phyloP scores from a whole-genome alignment of 2,329 filamentous ascomycete species.

The Ceratocystis cubensis region DNA sequence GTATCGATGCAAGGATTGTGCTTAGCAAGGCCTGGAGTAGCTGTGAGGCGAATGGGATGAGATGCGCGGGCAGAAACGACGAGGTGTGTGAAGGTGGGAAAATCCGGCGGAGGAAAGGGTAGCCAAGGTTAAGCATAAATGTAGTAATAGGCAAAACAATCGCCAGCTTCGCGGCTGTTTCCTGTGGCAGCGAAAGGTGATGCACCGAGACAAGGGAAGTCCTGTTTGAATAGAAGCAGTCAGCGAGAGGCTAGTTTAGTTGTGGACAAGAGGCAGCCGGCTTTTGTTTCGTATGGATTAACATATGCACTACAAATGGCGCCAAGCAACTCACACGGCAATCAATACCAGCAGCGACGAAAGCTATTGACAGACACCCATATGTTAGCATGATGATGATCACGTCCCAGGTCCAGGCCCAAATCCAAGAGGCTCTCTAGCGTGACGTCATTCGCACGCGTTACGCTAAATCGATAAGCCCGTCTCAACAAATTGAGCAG shows the following conservation, averaged over 20 bases:
- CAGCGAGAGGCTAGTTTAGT: background rate
- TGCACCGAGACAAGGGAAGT: slow-evolving; percentile 8
- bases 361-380: background rate
- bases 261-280: background rate
- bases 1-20: slow-evolving; percentile 34
- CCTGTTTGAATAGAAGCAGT: background rate
- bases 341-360: slow-evolving; percentile 5
- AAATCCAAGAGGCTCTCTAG: too few species aligned
- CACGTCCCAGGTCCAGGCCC: too few species aligned
- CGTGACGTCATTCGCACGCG: background rate
- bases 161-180: slow-evolving; percentile 11
- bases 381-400: background rate
- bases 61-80: background rate
- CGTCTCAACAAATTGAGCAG: background rate
- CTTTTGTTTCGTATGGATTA: too few species aligned
- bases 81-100: background rate
- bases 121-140: slow-evolving; percentile 10
- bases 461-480: too few species aligned
- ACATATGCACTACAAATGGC: background rate
- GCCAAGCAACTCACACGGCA: slow-evolving; percentile 1
- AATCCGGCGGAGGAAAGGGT: background rate
- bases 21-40: slow-evolving; percentile 9
- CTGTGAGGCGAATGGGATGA: background rate
- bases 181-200: slow-evolving; percentile 16
- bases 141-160: slow-evolving; percentile 11